Conservation (phyloP, 495 filamentous ascomycete species). For the Aspergillus ostianus region DNA sequence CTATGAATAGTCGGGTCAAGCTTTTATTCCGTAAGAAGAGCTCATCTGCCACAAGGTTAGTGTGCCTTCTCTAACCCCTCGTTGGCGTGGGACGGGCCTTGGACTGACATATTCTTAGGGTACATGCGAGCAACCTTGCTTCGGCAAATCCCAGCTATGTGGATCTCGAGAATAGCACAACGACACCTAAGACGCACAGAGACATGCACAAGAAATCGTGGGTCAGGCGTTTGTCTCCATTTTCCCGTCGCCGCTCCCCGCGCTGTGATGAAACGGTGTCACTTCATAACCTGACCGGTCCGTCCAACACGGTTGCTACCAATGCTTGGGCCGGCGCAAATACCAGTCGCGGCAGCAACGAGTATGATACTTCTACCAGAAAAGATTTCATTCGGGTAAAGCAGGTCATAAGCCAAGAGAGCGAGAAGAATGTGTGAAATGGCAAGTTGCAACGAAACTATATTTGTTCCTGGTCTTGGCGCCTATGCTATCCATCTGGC, state of each 20-base stretch:
- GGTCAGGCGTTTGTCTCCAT: constrained; percentile 3
- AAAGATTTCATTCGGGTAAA: constrained; percentile 37
- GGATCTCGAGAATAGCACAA: constrained; percentile 29
- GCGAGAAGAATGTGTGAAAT: constrained; percentile 26
- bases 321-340: constrained; percentile 39
- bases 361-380: constrained; percentile 10
- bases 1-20: constrained; percentile 25
- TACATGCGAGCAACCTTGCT: constrained; percentile 8
- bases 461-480: neutral
- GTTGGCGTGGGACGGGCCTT: neutral
- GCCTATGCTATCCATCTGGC: neutral
- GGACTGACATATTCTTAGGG: constrained; percentile 6
- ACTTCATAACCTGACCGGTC: constrained; percentile 22
- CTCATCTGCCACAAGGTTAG: constrained; percentile 20
- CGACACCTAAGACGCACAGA: neutral
- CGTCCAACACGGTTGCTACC: constrained; percentile 30
- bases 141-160: constrained; percentile 9
- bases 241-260: constrained; percentile 11
- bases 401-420: constrained; percentile 41
- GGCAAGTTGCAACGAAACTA: neutral
- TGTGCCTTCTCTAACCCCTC: neutral
- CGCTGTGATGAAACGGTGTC: constrained; percentile 14
- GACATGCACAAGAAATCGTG: constrained; percentile 13
- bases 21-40: constrained; percentile 27
- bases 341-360: constrained; percentile 25